phyloP scores from a whole-genome alignment of 2,329 filamentous ascomycete species.

The Cordyceps militaris region DNA sequence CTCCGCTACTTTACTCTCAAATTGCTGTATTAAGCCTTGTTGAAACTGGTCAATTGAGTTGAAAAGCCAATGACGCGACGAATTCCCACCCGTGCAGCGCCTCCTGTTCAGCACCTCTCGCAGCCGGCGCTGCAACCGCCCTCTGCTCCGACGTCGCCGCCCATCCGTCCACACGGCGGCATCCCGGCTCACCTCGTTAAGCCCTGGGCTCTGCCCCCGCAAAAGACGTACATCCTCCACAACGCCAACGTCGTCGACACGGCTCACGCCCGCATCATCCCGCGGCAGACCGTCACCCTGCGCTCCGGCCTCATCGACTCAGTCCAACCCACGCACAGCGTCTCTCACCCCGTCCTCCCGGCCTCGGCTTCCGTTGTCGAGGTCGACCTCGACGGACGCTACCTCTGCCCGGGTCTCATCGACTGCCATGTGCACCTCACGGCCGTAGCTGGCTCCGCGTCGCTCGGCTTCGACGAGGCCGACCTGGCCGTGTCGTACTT shows the following conservation, averaged over 20 bases:
- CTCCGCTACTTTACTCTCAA: background rate
- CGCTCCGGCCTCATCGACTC: conserved; percentile 27
- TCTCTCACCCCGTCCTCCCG: background rate
- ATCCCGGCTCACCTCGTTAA: conserved; percentile 22
- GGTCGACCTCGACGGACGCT: conserved; percentile 22
- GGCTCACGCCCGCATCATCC: conserved; percentile 24
- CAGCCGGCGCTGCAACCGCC: background rate
- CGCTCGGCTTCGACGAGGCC: conserved; percentile 21
- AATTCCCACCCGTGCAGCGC: background rate
- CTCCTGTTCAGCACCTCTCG: background rate
- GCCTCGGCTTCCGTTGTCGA: conserved; percentile 8
- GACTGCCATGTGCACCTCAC: conserved; percentile 28
- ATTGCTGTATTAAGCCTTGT: background rate
- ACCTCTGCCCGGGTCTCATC: conserved; percentile 27
- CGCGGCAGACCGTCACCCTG: conserved; percentile 27
- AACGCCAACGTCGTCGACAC: conserved; percentile 40
- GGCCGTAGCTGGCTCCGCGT: conserved; percentile 23
- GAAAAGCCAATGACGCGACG: background rate
- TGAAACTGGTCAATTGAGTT: background rate
- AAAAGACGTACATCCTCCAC: conserved; percentile 28
- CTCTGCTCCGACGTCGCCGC: too few relatives aligned
- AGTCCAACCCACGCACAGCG: conserved; percentile 14
- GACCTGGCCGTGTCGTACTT: conserved; percentile 32
- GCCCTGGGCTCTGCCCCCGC: conserved; percentile 29
- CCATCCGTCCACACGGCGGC: background rate